A percentile compares a stretch with the other conserved stretches of the same genome.
Evolutionary conservation across 1,284 basidiomycete species (phyloP).

Genomic region (Kalmanozyma brasiliensis): DNA sequence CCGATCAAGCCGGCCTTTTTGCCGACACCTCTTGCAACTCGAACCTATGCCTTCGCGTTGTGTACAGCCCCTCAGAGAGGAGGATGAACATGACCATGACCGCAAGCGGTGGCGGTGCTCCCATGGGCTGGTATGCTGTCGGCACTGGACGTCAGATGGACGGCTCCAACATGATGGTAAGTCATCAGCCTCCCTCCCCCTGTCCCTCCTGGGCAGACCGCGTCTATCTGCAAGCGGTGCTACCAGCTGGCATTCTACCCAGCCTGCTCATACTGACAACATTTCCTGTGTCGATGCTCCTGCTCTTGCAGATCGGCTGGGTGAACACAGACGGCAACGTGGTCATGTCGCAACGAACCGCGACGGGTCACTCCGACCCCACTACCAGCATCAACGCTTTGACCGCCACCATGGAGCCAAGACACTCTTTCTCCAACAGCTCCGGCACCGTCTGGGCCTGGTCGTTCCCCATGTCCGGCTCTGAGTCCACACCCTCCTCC

Average conservation of each 20-base stretch:
- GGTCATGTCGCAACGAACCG: constrained; percentile 75
- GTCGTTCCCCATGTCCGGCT: constrained; percentile 40
- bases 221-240: too few relatives aligned
- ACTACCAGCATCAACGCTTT: constrained; percentile 67
- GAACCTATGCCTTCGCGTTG: constrained; percentile 45
- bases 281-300: too few relatives aligned
- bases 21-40: constrained; percentile 39
- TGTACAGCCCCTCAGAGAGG: constrained; percentile 39
- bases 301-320: constrained; percentile 73
- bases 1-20: constrained; percentile 13
- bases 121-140: constrained; percentile 47
- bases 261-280: too few relatives aligned
- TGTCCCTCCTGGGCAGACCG: too few relatives aligned
- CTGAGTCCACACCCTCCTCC: constrained; percentile 17
- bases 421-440: constrained; percentile 35
- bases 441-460: constrained; percentile 46
- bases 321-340: constrained; percentile 72
- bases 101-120: constrained; percentile 35
- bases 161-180: constrained; percentile 58
- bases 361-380: constrained; percentile 70
- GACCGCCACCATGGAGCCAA: constrained; percentile 27
- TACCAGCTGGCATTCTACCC: too few relatives aligned
- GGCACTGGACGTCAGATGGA: constrained; percentile 46
- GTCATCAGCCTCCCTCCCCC: constrained; percentile 7
- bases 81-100: constrained; percentile 55